A percentile compares a stretch with the other conserved stretches of the same genome.
Conservation (phyloP, 129 eudicot species). For the Artemisia annua region DNA sequence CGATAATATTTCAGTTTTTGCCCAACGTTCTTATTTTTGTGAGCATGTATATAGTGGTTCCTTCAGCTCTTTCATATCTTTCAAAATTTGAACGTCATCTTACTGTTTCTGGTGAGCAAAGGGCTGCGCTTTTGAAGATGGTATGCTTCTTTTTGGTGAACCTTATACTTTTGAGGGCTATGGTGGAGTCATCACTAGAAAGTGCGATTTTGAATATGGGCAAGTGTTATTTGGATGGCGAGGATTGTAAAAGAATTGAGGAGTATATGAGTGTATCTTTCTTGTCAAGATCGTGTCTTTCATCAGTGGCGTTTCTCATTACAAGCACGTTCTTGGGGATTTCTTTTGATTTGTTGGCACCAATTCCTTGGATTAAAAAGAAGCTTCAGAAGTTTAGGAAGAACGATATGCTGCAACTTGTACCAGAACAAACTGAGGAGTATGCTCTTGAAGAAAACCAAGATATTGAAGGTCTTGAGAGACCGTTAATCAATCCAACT, state of each 20-base stretch:
- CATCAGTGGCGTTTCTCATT: slow-evolving; percentile 87
- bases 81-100: slow-evolving; percentile 90
- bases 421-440: slow-evolving; percentile 81
- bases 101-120: slow-evolving; percentile 89
- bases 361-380: slow-evolving; percentile 93
- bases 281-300: slow-evolving; percentile 88
- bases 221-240: slow-evolving; percentile 94
- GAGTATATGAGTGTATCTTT: slow-evolving; percentile 87
- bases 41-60: slow-evolving; percentile 91
- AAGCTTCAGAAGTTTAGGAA: slow-evolving; percentile 76
- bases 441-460: slow-evolving; percentile 71
- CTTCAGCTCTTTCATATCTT: slow-evolving; percentile 84
- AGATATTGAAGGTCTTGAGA: slow-evolving; percentile 55
- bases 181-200: slow-evolving; percentile 90
- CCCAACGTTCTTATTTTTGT: slow-evolving; percentile 94
- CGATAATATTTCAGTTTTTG: slow-evolving; percentile 82
- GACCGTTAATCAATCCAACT: slow-evolving; percentile 59
- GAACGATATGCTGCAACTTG: slow-evolving; percentile 95
- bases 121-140: slow-evolving; percentile 94
- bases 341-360: slow-evolving; percentile 85
- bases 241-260: slow-evolving; percentile 94
- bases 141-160: slow-evolving; percentile 97
- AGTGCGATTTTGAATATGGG: slow-evolving; percentile 83
- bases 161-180: slow-evolving; percentile 79
- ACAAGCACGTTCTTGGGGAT: slow-evolving; percentile 94